Conservation (phyloP, 2,329 filamentous ascomycete species). For the Fusarium subtropicale region DNA sequence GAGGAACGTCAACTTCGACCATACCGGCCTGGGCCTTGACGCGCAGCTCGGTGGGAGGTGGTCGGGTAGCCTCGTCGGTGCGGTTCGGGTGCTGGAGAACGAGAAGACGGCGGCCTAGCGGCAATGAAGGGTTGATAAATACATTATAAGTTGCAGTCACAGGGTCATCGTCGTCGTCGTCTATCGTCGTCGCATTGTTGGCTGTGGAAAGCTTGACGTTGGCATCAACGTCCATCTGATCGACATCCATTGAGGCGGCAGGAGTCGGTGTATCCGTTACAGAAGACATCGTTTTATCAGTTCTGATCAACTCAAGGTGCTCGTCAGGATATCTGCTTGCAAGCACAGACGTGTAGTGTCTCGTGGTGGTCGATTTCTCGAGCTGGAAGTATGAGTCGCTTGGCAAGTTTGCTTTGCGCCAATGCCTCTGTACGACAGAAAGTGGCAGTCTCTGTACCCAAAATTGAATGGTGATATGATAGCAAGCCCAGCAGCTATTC, state of each 20-base stretch:
- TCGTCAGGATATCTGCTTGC: not conserved
- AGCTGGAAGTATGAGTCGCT: conserved; percentile 9
- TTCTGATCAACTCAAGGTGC: not conserved
- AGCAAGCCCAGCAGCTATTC: not conserved
- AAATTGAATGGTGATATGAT: not conserved
- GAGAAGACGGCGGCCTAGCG: conserved; percentile 73
- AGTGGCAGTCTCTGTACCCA: not conserved
- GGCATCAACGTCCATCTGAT: conserved; percentile 39
- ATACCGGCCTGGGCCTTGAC: conserved; percentile 86
- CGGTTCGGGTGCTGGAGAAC: conserved; percentile 93
- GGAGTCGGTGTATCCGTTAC: conserved; percentile 21
- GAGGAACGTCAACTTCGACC: conserved; percentile 90
- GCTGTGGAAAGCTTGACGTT: conserved; percentile 23
- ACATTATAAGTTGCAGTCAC: conserved; percentile 83
- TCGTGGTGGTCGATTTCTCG: not conserved
- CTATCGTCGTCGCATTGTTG: conserved; percentile 18
- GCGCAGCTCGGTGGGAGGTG: conserved; percentile 77
- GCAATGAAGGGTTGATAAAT: conserved; percentile 81
- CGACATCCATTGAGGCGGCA: conserved; percentile 39
- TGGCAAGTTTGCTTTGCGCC: conserved; percentile 27
- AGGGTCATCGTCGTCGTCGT: conserved; percentile 67
- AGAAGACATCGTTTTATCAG: conserved; percentile 21
- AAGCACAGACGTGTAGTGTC: not conserved
- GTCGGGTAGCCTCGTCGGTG: conserved; percentile 62
- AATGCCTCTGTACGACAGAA: conserved; percentile 3